Base-by-base conservation (phyloP, 441 rosid genomes). In the Eruca vesicaria region DNA sequence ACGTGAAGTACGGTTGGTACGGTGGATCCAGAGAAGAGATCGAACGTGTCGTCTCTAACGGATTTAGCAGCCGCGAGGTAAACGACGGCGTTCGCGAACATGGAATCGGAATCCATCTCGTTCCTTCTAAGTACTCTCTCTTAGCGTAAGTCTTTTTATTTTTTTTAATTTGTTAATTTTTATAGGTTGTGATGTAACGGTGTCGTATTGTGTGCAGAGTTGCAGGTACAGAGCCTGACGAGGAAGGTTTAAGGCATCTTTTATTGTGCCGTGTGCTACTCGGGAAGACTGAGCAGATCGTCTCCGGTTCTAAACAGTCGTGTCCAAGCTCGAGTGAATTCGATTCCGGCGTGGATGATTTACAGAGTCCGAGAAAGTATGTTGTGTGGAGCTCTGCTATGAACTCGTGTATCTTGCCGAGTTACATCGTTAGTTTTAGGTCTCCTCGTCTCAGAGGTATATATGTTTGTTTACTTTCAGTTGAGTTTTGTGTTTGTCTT, bases 261-360 rank as follows among this genome's bases (percentile, higher is more conserved):
- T 69, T 89, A 62, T 66, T 87, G n/a, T 89, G 97, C 55, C 88
- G 89, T 9, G 75, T 86, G 6, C 80, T 91, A 36, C 26, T 88
- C 50, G 97, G 97, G 60, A 89, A 79, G 6, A 50, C 81, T 61
- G 95, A 91, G 73, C 7, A 11, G 21, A 72, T 85, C 33, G 50
- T 32, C 45, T 21, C 84, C 8, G 87, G 79, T 31, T 88, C 92
- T 12, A 71, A 65, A 57, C 90, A 87, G 60, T 65, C 63, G 71
- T 81, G 38, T n/a, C 95, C 97, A 2, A 88, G 85, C 71, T 82
- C 88, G 0, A 7, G 3, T 11, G 86, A 83, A 23, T 87, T 83
- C 23, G 97, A 92, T 62, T 81, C 87, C 1, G 91, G 90, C 14
- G 92, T 87, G 2, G 93, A 92, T 48, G 43, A 81, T 80, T 74